These are phyloP conservation scores for Lentinula edodes DNA, from an alignment of 768 basidiomycete genomes.

Conservation along the genomic window DNA sequence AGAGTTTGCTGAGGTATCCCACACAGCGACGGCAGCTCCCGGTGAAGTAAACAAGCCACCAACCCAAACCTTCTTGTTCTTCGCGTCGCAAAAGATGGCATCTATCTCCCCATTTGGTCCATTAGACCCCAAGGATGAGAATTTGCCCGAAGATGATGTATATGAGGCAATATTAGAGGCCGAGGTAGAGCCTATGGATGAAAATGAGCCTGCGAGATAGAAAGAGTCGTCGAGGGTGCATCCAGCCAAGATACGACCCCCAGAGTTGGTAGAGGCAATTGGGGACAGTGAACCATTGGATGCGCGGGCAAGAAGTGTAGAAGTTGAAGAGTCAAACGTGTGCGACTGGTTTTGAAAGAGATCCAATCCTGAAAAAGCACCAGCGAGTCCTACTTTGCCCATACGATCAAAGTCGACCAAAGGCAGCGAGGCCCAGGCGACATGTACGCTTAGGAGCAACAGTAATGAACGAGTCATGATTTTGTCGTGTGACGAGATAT, in stretches of 20 bases:
- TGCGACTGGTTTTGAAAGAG: conserved; percentile 55
- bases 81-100: conserved; percentile 71
- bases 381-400: conserved; percentile 87
- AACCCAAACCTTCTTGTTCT: conserved; percentile 65
- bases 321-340: conserved; percentile 63
- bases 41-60: conserved; percentile 74
- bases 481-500: background rate
- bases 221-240: conserved; percentile 66
- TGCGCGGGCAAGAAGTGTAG: conserved; percentile 66
- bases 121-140: conserved; percentile 56
- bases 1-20: conserved; percentile 51
- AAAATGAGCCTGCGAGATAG: conserved; percentile 83
- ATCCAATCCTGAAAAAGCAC: conserved; percentile 84
- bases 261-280: conserved; percentile 73
- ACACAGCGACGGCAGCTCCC: conserved; percentile 63
- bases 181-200: conserved; percentile 53
- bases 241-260: conserved; percentile 70
- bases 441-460: conserved; percentile 23
- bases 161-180: conserved; percentile 78
- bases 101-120: conserved; percentile 75
- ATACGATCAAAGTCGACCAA: conserved; percentile 73
- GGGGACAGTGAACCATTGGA: conserved; percentile 60
- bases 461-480: conserved; percentile 15
- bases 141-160: conserved; percentile 46
- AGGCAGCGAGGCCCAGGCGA: conserved; percentile 33